Evolutionary conservation across 805 yeast species (phyloP), one percentile per base, ranked within the genome.

Genomic region (Brettanomyces naardenensis): DNA sequence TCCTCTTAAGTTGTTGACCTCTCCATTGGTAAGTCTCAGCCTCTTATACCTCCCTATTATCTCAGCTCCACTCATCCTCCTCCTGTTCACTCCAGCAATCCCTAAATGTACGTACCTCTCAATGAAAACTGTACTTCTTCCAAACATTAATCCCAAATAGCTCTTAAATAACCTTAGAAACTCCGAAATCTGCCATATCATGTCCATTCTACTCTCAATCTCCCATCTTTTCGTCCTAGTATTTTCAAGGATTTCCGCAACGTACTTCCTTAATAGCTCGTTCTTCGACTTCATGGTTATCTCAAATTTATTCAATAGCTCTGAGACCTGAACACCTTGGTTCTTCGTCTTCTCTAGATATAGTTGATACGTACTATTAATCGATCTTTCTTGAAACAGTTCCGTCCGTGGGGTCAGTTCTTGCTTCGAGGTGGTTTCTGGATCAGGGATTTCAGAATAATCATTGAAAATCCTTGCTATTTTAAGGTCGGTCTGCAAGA

Each of bases 351-450:
- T 49, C n/a, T 53, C 53, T 14, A 28, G 18, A 23, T 42, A 53
- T 19, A 56, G 29, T 22, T 53, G 48, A 22, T 56, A 53, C n/a
- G 44, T 40, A 13, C 57, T 49, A 5, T 38, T 37, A 25, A 56
- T 48, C 36, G 50, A 54, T 4, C 49, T 46, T 23, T 53, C 52
- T 6, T 38, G 36, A 39, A 53, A 54, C 19, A 42, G 37, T 4
- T 40, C 36, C 3, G 56, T 41, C 10, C 27, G 47, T 13, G 60
- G 60, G 0, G 60, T 54, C 19, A 47, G 19, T 3, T 9, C 19
- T 9, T 20, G 26, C 14, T 15, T 7, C 6, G 19, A 22, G 6
- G 15, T 32, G 18, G 17, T 11, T 4, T 19, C 33, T 6, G 21
- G n/a, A 6, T 22, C 19, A 22, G 28, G 18, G 7, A 33, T 25